These are phyloP conservation scores for Phytophthora cactorum DNA, from an alignment of 352 stramenopile genomes.

Conservation along the genomic window DNA sequence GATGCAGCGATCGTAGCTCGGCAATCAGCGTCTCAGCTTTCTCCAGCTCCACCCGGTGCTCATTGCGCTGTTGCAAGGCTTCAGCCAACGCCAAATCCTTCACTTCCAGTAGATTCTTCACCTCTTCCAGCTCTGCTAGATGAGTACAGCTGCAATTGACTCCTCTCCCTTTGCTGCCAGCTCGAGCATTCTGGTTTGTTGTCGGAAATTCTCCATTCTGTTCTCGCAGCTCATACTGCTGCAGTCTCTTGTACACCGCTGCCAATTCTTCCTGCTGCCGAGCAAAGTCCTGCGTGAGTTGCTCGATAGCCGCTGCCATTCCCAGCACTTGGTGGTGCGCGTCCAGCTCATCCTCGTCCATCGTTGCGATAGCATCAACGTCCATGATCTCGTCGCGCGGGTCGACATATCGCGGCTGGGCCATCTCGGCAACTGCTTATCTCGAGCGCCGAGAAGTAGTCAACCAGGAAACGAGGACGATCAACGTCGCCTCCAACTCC, in stretches of 20 bases:
- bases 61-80: constrained; percentile 63
- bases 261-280: constrained; percentile 58
- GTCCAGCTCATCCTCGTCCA: constrained; percentile 41
- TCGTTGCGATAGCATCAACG: neutral
- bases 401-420: constrained; percentile 15
- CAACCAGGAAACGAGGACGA: constrained; percentile 19
- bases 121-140: constrained; percentile 34
- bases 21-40: constrained; percentile 47
- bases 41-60: constrained; percentile 56
- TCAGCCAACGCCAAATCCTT: constrained; percentile 66
- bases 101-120: constrained; percentile 51
- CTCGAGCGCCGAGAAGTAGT: neutral
- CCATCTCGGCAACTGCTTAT: constrained; percentile 22
- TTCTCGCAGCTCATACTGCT: constrained; percentile 39
- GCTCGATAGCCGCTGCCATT: constrained; percentile 69
- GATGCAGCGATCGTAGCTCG: constrained; percentile 41
- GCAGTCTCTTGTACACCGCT: constrained; percentile 60
- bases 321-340: constrained; percentile 67
- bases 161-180: neutral
- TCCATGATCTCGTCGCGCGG: constrained; percentile 3
- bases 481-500: neutral
- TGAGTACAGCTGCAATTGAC: constrained; percentile 38
- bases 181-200: neutral
- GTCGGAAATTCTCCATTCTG: constrained; percentile 8
- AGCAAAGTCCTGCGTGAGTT: constrained; percentile 67